Conservation (phyloP, 2,329 filamentous ascomycete genomes). For the Ascochyta koolunga region DNA sequence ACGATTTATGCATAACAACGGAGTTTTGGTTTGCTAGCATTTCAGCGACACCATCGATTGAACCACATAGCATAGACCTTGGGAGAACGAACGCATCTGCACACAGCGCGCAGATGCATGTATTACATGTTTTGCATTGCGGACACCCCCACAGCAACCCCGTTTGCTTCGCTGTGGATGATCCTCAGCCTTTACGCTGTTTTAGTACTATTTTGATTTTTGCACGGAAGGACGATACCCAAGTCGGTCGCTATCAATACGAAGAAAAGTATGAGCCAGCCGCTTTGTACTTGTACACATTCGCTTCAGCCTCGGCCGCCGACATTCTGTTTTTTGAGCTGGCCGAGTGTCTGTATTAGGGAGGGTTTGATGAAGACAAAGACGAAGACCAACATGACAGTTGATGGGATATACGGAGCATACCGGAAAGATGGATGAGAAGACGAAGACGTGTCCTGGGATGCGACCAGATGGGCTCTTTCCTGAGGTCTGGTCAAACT, state of each 20-base stretch:
- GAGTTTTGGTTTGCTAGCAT: constrained; percentile 47
- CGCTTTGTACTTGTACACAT: constrained; percentile 38
- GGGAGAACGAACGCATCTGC: constrained; percentile 14
- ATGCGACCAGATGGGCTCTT: constrained; percentile 10
- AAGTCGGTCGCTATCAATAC: constrained; percentile 19
- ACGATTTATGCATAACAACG: constrained; percentile 47
- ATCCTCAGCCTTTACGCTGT: constrained; percentile 12
- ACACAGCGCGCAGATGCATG: constrained; percentile 9
- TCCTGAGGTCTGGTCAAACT: constrained; percentile 11
- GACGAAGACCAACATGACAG: constrained; percentile 8
- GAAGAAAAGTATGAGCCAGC: constrained; percentile 13
- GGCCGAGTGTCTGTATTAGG: constrained; percentile 25
- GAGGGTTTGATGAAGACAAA: constrained; percentile 11
- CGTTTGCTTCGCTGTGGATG: constrained; percentile 16
- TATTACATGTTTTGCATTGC: constrained; percentile 18
- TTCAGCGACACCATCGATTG: constrained; percentile 39
- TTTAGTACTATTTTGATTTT: constrained; percentile 17
- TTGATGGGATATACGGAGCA: constrained; percentile 9
- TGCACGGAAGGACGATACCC: constrained; percentile 18
- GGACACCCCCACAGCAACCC: constrained; percentile 18
- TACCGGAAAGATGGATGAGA: constrained; percentile 7
- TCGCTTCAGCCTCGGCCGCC: constrained; percentile 36
- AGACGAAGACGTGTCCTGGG: background rate
- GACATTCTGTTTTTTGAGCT: constrained; percentile 22
- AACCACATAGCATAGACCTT: constrained; percentile 17